phyloP scores from a whole-genome alignment of 768 basidiomycete genomes.

The Lactarius vividus region DNA sequence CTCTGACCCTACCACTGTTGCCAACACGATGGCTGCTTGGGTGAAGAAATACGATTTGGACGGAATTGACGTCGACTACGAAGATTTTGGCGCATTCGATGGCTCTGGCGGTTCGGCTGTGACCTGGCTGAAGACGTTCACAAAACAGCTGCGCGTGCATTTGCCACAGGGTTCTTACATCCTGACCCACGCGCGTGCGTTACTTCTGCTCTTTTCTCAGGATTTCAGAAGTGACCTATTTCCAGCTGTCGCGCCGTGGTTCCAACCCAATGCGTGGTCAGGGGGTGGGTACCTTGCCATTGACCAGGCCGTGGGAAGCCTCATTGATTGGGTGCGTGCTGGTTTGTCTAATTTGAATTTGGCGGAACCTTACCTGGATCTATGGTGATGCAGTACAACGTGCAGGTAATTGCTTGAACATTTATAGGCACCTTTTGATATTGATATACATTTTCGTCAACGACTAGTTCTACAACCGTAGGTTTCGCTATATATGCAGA shows the following conservation, averaged over 20 bases:
- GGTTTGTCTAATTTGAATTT: neutral
- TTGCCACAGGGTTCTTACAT: slow-evolving; percentile 38
- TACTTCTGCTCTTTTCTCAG: slow-evolving; percentile 3
- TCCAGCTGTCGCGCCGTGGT: slow-evolving; percentile 25
- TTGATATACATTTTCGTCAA: neutral
- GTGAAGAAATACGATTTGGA: slow-evolving; percentile 48
- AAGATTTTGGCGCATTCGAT: slow-evolving; percentile 63
- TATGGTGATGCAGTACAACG: slow-evolving; percentile 39
- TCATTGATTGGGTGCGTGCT: slow-evolving; percentile 44
- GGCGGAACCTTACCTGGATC: neutral
- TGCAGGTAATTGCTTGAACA: slow-evolving; percentile 34
- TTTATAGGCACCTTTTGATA: neutral
- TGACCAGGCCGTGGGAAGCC: slow-evolving; percentile 38
- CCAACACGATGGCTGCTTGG: slow-evolving; percentile 45
- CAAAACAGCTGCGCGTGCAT: slow-evolving; percentile 36
- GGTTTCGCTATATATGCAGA: slow-evolving; percentile 18
- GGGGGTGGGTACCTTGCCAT: slow-evolving; percentile 44
- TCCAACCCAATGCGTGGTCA: slow-evolving; percentile 36
- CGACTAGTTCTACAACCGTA: slow-evolving; percentile 44
- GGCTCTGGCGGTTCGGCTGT: slow-evolving; percentile 52
- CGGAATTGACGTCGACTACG: slow-evolving; percentile 56
- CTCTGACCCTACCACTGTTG: slow-evolving; percentile 39
- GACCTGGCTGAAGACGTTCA: slow-evolving; percentile 41
- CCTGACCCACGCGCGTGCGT: slow-evolving; percentile 38
- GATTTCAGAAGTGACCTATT: neutral